These are phyloP conservation scores for Chaetomiaceae sp. DNA, from an alignment of 2,329 filamentous ascomycete species.

Conservation along the genomic window DNA sequence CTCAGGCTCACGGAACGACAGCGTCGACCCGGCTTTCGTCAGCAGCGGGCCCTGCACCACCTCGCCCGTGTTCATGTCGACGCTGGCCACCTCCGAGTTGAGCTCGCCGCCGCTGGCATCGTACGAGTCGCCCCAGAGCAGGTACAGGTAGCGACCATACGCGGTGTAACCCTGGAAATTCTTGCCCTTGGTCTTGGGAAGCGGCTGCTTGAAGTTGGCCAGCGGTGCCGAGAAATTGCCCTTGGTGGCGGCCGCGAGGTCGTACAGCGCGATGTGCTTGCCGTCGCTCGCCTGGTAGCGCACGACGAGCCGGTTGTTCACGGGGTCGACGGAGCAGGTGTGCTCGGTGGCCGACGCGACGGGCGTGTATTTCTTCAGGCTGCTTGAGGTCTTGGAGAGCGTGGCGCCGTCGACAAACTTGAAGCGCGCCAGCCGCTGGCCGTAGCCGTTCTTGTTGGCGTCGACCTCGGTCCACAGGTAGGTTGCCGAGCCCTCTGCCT, in stretches of 20 bases:
- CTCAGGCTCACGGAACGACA: conserved; percentile 12
- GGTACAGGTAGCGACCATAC: conserved; percentile 7
- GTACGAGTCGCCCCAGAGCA: conserved; percentile 14
- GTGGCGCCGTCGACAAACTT: conserved; percentile 9
- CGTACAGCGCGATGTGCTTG: conserved; percentile 14
- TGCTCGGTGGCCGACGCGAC: conserved; percentile 4
- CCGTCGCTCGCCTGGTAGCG: conserved; percentile 7
- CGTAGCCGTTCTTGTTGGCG: conserved; percentile 15
- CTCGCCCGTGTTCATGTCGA: conserved; percentile 10
- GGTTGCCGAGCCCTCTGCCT: not conserved
- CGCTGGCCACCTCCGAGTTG: conserved; percentile 10
- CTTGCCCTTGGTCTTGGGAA: conserved; percentile 1
- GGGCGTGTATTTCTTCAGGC: conserved; percentile 6
- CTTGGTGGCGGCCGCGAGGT: conserved; percentile 3
- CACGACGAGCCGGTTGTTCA: conserved; percentile 15
- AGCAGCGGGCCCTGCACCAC: conserved; percentile 11
- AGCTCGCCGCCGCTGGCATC: conserved; percentile 3
- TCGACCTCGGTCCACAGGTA: conserved; percentile 17
- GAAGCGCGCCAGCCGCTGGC: conserved; percentile 9
- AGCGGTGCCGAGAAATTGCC: conserved; percentile 14
- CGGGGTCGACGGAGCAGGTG: conserved; percentile 10
- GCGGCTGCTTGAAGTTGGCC: conserved; percentile 10
- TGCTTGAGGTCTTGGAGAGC: not conserved
- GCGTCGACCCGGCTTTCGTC: conserved; percentile 11
- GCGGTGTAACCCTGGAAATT: conserved; percentile 16